A percentile compares a stretch with the other conserved stretches of the same genome.
These are phyloP conservation scores for Rhododendron kiyosumense DNA, from an alignment of 148 eudicot genomes.

Conservation along the genomic window DNA sequence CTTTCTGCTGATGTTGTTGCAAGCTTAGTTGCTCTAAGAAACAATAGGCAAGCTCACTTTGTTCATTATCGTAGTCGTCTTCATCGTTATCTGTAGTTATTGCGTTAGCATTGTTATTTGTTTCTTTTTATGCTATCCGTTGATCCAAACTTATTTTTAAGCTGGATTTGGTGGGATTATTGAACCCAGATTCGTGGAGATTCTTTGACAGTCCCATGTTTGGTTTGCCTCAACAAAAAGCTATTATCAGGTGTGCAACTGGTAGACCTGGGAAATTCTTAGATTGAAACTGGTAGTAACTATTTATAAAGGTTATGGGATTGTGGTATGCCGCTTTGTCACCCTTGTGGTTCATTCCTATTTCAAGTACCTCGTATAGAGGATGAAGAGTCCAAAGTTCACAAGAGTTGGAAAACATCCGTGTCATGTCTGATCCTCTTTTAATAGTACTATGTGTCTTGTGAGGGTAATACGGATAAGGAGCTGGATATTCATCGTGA, in stretches of 20 bases:
- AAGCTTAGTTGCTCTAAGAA: slow-evolving; percentile 78
- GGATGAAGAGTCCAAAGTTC: background rate
- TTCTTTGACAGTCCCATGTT: background rate
- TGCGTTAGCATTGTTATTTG: background rate
- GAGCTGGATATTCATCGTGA: background rate
- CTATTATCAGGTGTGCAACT: background rate
- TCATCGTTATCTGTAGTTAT: background rate
- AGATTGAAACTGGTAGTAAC: background rate
- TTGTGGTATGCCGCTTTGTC: background rate
- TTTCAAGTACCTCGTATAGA: background rate
- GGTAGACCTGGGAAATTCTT: background rate
- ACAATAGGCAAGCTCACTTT: slow-evolving; percentile 62
- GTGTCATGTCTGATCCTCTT: background rate
- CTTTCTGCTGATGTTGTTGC: slow-evolving; percentile 89
- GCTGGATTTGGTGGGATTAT: background rate
- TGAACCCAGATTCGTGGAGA: background rate
- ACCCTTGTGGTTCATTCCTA: background rate
- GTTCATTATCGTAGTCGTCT: background rate
- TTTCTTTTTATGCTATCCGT: background rate
- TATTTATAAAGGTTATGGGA: background rate
- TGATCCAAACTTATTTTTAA: background rate
- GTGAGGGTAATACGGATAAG: background rate
- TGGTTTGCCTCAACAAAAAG: background rate
- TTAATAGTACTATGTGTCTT: background rate
- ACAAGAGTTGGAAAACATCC: background rate